Base-by-base conservation (phyloP, 2,329 filamentous ascomycete species). In the Aspergillus novofumigatus region DNA sequence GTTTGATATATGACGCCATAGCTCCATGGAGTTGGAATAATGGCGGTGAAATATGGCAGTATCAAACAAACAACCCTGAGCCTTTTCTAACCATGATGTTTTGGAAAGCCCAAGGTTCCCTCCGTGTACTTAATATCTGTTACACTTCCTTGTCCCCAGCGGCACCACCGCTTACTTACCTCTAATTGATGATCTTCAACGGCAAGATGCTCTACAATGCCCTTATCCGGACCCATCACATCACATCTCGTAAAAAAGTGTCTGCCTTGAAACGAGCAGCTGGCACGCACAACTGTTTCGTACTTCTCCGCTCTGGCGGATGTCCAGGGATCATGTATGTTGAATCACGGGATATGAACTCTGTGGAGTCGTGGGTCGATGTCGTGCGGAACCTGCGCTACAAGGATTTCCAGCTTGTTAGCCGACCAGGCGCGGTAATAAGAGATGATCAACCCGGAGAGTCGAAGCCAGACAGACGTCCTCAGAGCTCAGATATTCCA, bases 321-420 rank as follows among this genome's bases (percentile, higher is more conserved):
- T 82, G 82, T 25, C 89, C 89, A 0, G 89, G 89, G 1, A 86
- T 92, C 63, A 92, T 92, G 89, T 90, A 91, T 67, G 88, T 87
- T 51, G 86, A 90, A 68, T 83, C 85, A 1, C 61, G 62, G 3
- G 75, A 80, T n/a, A 80, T 83, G 62, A 65, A 67, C 1, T 77
- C 78, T 1, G 82, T 91, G 3, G 78, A 77, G 56, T 77, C 78
- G 14, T 91, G 88, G 88, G 85, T 91, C 4, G 77, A 76, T 10
- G 76, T 77, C 1, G 87, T 91, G 2, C 83, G 88, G 55, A 80
- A 80, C 26, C 72, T 91, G 45, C 79, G 86, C 6, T 91, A 91
- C 72, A 91, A 91, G 63, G 87, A 91, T 69, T 91, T 87, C 53
- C 84, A 88, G 60, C 80, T 90, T 49, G 82, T 81, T 7, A 77